phyloP scores from a whole-genome alignment of 805 yeast genomes.

The Metahyphopichia silvanorum region DNA sequence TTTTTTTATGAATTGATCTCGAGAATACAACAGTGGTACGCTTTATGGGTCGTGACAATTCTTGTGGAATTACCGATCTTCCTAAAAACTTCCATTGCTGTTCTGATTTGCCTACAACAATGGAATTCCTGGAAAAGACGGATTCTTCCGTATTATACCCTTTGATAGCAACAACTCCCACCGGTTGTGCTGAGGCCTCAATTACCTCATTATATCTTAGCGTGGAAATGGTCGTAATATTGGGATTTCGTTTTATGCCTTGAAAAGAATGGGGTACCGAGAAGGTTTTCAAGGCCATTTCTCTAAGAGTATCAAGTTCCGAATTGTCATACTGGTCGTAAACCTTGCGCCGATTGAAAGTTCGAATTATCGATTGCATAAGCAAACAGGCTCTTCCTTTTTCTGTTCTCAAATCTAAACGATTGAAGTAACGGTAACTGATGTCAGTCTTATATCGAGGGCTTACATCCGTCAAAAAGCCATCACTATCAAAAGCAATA shows the following conservation, averaged over 20 bases:
- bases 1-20: conserved; percentile 17
- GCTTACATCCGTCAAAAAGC: conserved; percentile 22
- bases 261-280: conserved; percentile 20
- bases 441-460: conserved; percentile 30
- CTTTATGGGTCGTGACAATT: conserved; percentile 16
- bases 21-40: conserved; percentile 13
- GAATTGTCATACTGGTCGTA: conserved; percentile 5
- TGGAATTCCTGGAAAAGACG: conserved; percentile 17
- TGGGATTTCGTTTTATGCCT: conserved; percentile 25
- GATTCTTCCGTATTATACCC: conserved; percentile 10
- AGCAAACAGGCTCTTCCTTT: conserved; percentile 20
- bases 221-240: conserved; percentile 18
- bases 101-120: conserved; percentile 26
- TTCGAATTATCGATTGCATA: conserved; percentile 21
- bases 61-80: conserved; percentile 19
- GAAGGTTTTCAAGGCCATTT: conserved; percentile 19
- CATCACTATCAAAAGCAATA: conserved; percentile 14
- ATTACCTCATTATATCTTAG: conserved; percentile 26
- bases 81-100: conserved; percentile 35
- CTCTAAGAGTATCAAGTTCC: conserved; percentile 19
- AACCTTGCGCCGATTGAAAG: conserved; percentile 9
- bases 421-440: conserved; percentile 24
- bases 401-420: conserved; percentile 25
- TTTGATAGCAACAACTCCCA: conserved; percentile 10
- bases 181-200: conserved; percentile 6